Percentiles rank a stretch among this genome's conserved stretches.
Conservation (phyloP, 805 yeast genomes). For the Metschnikowia rubicola region DNA sequence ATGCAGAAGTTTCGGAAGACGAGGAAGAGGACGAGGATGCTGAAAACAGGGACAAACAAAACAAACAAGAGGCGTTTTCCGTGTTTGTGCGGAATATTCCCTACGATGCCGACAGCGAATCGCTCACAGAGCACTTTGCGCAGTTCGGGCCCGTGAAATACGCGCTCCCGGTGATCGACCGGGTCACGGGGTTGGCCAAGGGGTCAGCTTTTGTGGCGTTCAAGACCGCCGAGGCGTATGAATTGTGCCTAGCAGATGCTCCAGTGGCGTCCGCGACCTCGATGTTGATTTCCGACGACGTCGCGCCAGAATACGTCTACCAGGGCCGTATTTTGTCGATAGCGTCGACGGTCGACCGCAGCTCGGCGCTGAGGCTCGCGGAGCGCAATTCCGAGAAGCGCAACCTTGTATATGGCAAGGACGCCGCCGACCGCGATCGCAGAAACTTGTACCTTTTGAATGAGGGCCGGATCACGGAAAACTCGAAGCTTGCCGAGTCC, state of each 20-base stretch:
- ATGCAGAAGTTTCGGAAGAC: constrained; percentile 23
- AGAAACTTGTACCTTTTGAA: constrained; percentile 83
- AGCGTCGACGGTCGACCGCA: constrained; percentile 82
- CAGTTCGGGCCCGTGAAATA: constrained; percentile 86
- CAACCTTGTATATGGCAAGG: constrained; percentile 73
- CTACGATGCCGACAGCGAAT: constrained; percentile 84
- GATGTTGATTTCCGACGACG: constrained; percentile 86
- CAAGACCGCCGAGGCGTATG: constrained; percentile 54
- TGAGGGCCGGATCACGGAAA: constrained; percentile 87
- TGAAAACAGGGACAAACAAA: constrained; percentile 37
- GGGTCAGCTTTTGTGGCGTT: constrained; percentile 97
- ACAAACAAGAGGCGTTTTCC: constrained; percentile 67
- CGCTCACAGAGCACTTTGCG: constrained; percentile 71
- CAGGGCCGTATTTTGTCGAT: constrained; percentile 89
- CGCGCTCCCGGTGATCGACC: constrained; percentile 91
- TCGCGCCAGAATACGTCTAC: constrained; percentile 80
- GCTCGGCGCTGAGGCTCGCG: constrained; percentile 69
- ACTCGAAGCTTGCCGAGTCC: constrained; percentile 71
- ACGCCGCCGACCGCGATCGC: constrained; percentile 74
- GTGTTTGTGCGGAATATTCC: constrained; percentile 91
- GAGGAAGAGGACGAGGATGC: constrained; percentile 28
- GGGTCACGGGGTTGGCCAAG: constrained; percentile 76
- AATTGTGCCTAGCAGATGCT: constrained; percentile 69
- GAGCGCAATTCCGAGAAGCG: constrained; percentile 72
- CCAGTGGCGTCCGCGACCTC: constrained; percentile 65